Conservation (phyloP, 2,329 filamentous ascomycete species). For the Chalaropsis thielavioides region DNA sequence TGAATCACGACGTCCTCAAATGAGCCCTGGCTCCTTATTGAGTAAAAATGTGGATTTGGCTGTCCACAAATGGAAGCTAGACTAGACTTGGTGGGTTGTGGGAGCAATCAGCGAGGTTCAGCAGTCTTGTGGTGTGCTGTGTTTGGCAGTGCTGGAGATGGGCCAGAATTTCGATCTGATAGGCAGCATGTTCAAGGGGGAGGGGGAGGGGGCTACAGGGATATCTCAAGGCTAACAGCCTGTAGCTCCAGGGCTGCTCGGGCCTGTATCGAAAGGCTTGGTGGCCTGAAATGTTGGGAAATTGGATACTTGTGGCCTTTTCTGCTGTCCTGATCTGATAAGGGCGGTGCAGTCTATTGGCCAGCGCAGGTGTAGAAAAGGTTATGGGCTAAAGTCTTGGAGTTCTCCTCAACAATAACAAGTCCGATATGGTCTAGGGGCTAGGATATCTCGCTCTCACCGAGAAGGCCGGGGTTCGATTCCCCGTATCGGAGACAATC, state of each 20-base stretch:
- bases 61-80: neutral
- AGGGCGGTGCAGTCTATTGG: no score
- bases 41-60: neutral
- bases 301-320: no score
- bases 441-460: slow-evolving; percentile 14
- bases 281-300: no score
- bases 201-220: neutral
- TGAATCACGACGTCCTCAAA: neutral
- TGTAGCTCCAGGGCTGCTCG: neutral
- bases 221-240: neutral
- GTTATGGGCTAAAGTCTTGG: no score
- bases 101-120: neutral
- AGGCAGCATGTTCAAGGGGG: neutral
- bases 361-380: no score
- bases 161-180: slow-evolving; percentile 8
- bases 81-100: neutral
- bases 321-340: no score
- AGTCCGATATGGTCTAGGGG: slow-evolving; percentile 14
- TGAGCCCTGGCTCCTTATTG: neutral
- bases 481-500: slow-evolving; percentile 19
- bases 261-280: neutral
- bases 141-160: slow-evolving; percentile 7
- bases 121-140: neutral
- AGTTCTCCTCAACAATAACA: accelerated
- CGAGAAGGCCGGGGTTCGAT: slow-evolving; percentile 21